Evolutionary conservation across 306 rosid species (phyloP), one percentile per base, ranked within the genome.

Genomic region (Vigna radiata): DNA sequence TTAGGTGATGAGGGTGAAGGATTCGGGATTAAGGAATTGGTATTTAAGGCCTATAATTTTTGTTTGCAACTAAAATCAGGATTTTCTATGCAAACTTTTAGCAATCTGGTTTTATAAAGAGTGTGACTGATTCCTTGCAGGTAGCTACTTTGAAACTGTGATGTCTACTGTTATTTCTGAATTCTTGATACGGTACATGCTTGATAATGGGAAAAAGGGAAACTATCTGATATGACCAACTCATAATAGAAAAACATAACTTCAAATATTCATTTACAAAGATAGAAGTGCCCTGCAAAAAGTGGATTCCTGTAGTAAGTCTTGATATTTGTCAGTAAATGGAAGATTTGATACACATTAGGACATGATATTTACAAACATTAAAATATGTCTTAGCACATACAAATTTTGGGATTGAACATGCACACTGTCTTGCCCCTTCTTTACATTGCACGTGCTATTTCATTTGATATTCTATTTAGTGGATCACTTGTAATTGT

Each of bases 61-160:
- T 60, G 27, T 78, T 47, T 49, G 48, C 23, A 18, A 50, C 48
- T 48, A 70, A 15, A 60, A 61, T 70, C 15, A 3, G 48, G 11
- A 78, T 55, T 44, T 25, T 46, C 67, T 43, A 18, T 55, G 60
- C 21, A 25, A 31, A 29, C 37, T 19, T 83, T 73, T 52, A 29
- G 81, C 61, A 44, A 49, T n/a, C 21, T 50, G 78, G 15, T 49
- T 65, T 77, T 70, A 19, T 43, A 12, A 21, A 14, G 31, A 19
- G 8, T 27, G 44, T 62, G 31, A 6, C 25, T 39, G 61, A 73
- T 78, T 73, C 55, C 19, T 19, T 59, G 3, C 18, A 11, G 31
- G 74, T 50, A 68, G 21, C n/a, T 56, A 68, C 43, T 14, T 68
- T 61, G 77, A 81, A 68, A 47, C n/a, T 68, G 41, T 8, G 18